Base-by-base conservation (phyloP, 768 basidiomycete species). In the Lactifluus hygrophoroides region DNA sequence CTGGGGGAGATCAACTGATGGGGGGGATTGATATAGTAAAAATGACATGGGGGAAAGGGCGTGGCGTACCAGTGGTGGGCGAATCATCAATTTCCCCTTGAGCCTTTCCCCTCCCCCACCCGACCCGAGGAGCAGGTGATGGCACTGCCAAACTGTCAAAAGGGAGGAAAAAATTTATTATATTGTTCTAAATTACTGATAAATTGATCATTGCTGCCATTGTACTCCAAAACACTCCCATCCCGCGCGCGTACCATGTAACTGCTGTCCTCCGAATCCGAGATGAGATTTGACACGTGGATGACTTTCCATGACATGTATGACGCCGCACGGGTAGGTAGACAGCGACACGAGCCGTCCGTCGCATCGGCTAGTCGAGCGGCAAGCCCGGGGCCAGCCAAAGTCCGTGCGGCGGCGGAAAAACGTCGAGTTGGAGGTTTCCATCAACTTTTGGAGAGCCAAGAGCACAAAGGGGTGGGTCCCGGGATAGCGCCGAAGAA, bases 401-500 rank as follows among this genome's bases (percentile, higher is more conserved):
- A 56, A 60, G 44, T 60, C 59, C 59, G 59, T 38, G 54, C 42
- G 54, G 34, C 42, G 54, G 34, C 58, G 58, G 59, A 42, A 46
- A 43, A 45, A 51, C 35, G 49, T 56, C 54, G 49, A 55, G 42
- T 11, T 52, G 45, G 38, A 21, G n/a, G n/a, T n/a, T n/a, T n/a
- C n/a, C 27, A 43, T 48, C 13, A 30, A n/a, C n/a, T n/a, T 43
- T 13, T 16, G 38, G 44, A 46, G 17, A 35, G n/a, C 21, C 40
- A 53, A 6, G 38, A 52, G 38, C 38, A 43, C 14, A 21, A 16
- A n/a, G 32, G 32, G 32, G 10, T 5, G 17, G 42, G 25, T 30
- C 3, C 57, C 58, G 48, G 58, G 34, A 45, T 44, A 51, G 54
- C 54, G 54, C 58, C 58, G 54, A 55, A 16, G 53, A 60, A 60